Evolutionary conservation across 345 rosid genomes (phyloP).

Genomic region (Geranium brycei): DNA sequence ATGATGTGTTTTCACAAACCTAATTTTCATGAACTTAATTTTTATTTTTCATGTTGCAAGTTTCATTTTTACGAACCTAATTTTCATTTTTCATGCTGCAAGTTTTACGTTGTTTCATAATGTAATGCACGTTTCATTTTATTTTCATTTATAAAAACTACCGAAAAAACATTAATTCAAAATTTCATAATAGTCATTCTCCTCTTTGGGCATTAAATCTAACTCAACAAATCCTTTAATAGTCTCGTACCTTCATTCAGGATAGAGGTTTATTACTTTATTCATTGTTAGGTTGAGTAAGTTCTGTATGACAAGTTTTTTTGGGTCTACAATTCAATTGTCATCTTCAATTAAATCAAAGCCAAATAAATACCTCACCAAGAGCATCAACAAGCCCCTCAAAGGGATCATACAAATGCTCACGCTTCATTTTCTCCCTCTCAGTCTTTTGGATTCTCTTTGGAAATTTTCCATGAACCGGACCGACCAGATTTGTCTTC

Average conservation of each 20-base stretch:
- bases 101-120: too few relatives aligned
- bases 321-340: constrained; percentile 3
- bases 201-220: constrained; percentile 65
- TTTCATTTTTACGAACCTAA: too few relatives aligned
- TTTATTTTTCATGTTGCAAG: too few relatives aligned
- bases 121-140: too few relatives aligned
- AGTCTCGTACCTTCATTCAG: constrained; percentile 56
- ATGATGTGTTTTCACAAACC: too few relatives aligned
- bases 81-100: too few relatives aligned
- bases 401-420: constrained; percentile 84
- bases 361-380: constrained; percentile 29
- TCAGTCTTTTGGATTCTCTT: constrained; percentile 73
- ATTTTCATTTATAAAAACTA: too few relatives aligned
- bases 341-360: neutral
- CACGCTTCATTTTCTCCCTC: constrained; percentile 90
- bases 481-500: constrained; percentile 37
- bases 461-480: constrained; percentile 45
- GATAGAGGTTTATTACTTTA: constrained; percentile 71
- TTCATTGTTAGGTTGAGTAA: constrained; percentile 55
- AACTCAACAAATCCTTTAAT: constrained; percentile 53
- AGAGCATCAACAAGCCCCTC: constrained; percentile 56
- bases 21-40: too few relatives aligned
- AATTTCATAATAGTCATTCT: too few relatives aligned
- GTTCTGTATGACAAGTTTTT: constrained; percentile 25
- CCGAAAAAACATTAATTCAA: too few relatives aligned